Evolutionary conservation across 1,139 yeast genomes (phyloP).

Genomic region (Yamadazyma atmosphaerica): DNA sequence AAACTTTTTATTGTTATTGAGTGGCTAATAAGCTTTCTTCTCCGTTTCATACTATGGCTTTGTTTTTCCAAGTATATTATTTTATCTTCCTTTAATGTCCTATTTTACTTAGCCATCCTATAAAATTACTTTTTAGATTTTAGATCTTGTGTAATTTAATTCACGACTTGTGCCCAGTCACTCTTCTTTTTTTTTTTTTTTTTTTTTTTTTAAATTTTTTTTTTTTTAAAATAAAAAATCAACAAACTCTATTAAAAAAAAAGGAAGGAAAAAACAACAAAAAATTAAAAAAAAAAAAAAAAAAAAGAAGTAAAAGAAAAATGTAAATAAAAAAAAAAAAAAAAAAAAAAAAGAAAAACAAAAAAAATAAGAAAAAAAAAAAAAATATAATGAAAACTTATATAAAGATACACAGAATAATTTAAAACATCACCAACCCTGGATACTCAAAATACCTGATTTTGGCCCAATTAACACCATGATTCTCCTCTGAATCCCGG

Average conservation of each 20-base stretch:
- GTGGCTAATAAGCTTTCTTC: not conserved
- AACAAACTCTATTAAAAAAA: too few relatives aligned
- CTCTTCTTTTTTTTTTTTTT: too few relatives aligned
- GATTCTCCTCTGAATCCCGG: constrained; percentile 16
- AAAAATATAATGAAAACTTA: too few relatives aligned
- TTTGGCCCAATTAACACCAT: constrained; percentile 22
- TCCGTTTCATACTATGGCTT: not conserved
- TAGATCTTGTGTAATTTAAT: not conserved
- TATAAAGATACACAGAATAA: too few relatives aligned
- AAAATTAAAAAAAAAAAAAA: too few relatives aligned
- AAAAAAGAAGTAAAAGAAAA: too few relatives aligned
- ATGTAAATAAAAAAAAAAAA: too few relatives aligned
- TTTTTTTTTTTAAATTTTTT: too few relatives aligned
- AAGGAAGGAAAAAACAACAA: too few relatives aligned
- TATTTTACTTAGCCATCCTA: not conserved
- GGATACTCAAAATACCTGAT: constrained; percentile 20
- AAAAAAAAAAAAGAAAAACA: too few relatives aligned
- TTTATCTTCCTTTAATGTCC: not conserved
- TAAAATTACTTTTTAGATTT: not conserved
- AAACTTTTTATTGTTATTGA: not conserved
- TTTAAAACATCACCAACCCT: constrained; percentile 24
- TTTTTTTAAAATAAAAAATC: too few relatives aligned
- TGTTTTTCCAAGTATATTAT: not conserved
- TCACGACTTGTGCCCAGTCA: not conserved
- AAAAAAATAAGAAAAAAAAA: too few relatives aligned